These are phyloP conservation scores for Kodamaea sp. DNA, from an alignment of 1,139 yeast genomes.

Conservation along the genomic window DNA sequence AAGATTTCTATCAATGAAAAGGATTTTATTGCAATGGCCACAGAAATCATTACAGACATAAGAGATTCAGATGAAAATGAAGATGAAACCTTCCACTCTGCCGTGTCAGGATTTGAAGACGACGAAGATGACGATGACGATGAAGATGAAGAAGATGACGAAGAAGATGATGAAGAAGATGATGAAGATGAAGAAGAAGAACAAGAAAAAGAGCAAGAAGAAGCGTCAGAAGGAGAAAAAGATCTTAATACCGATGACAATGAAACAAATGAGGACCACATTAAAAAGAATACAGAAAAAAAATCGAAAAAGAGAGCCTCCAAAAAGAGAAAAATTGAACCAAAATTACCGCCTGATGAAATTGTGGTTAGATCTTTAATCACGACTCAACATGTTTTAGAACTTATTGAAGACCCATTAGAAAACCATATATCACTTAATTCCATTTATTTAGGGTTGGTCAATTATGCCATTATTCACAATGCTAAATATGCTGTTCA, in stretches of 20 bases:
- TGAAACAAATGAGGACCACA: slow-evolving; percentile 10
- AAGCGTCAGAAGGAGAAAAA: slow-evolving; percentile 8
- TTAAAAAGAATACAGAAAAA: neutral
- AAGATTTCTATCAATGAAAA: slow-evolving; percentile 74
- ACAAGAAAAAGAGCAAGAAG: slow-evolving; percentile 20
- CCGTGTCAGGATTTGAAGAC: slow-evolving; percentile 41
- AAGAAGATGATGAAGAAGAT: slow-evolving; percentile 10
- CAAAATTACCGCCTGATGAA: slow-evolving; percentile 43
- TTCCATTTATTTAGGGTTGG: slow-evolving; percentile 71
- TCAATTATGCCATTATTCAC: slow-evolving; percentile 76
- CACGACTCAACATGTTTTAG: slow-evolving; percentile 69
- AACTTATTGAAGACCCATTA: slow-evolving; percentile 61
- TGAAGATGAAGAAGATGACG: slow-evolving; percentile 16
- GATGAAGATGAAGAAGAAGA: slow-evolving; percentile 19
- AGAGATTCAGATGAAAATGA: slow-evolving; percentile 61
- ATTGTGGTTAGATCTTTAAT: slow-evolving; percentile 62
- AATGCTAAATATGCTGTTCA: slow-evolving; percentile 55
- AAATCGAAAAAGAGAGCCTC: slow-evolving; percentile 1
- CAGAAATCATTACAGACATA: slow-evolving; percentile 84
- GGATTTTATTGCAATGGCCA: slow-evolving; percentile 78
- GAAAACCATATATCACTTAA: slow-evolving; percentile 64
- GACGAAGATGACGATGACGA: slow-evolving; percentile 32
- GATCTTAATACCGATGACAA: slow-evolving; percentile 13
- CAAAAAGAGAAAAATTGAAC: slow-evolving; percentile 34
- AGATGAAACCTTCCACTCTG: slow-evolving; percentile 52